Conservation (phyloP, 2,329 filamentous ascomycete genomes). For the Aspergillus sp. region DNA sequence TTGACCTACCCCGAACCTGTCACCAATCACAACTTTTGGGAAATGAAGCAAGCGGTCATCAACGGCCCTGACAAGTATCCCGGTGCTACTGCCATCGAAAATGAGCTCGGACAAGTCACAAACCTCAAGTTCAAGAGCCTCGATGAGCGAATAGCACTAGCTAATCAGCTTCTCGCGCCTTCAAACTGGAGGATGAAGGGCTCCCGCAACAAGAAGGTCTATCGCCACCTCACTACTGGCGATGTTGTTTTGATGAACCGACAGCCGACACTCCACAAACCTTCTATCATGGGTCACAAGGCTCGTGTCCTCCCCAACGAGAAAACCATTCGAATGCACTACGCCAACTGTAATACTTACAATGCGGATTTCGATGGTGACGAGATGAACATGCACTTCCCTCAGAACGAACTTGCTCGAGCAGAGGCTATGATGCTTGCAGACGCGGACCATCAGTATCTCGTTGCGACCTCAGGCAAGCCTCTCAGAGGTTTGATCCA, state of each 20-base stretch:
- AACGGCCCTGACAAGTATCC: constrained; percentile 95
- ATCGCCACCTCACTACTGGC: constrained; percentile 92
- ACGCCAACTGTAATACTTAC: constrained; percentile 99
- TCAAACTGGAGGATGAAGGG: constrained; percentile 75
- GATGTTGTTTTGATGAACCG: constrained; percentile 99
- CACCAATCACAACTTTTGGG: constrained; percentile 94
- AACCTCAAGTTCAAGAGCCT: constrained; percentile 84
- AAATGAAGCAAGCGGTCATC: constrained; percentile 93
- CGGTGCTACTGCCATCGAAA: constrained; percentile 91
- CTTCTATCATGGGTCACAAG: constrained; percentile 97
- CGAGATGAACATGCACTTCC: constrained; percentile 99
- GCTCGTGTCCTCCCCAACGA: constrained; percentile 90
- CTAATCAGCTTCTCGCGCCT: constrained; percentile 89
- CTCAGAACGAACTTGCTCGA: constrained; percentile 92
- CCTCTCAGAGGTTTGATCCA: constrained; percentile 95
- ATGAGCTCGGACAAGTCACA: constrained; percentile 90
- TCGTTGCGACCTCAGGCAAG: constrained; percentile 91
- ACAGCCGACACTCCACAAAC: constrained; percentile 96
- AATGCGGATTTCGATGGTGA: constrained; percentile 99
- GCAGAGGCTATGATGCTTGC: constrained; percentile 92
- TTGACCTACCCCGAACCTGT: constrained; percentile 97
- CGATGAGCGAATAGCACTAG: constrained; percentile 85
- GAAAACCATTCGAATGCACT: constrained; percentile 99
- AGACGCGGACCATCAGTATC: constrained; percentile 95
- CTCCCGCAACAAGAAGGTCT: constrained; percentile 90